phyloP scores from a whole-genome alignment of 192 early-diverging fungal species.

The Chytriomyces confervae region DNA sequence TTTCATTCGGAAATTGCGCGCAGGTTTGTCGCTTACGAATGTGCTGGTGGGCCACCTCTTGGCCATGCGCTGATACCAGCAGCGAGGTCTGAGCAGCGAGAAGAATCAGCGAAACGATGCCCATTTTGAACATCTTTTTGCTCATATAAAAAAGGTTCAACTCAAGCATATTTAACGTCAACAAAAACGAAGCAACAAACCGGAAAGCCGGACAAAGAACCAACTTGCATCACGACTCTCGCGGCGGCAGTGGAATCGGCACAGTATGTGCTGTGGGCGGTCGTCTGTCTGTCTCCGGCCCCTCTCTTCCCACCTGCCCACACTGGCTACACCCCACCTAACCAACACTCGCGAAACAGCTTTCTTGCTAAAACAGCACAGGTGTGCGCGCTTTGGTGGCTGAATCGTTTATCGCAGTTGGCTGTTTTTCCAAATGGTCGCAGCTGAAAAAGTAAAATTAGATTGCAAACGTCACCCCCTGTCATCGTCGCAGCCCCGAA shows the following conservation, averaged over 20 bases:
- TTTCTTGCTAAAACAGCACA: no score
- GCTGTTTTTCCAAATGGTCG: no score
- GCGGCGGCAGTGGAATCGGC: no score
- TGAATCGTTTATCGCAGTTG: no score
- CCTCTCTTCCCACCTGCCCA: no score
- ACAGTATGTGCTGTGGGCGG: no score
- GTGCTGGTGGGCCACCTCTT: constrained; percentile 8
- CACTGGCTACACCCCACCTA: no score
- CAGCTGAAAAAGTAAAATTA: neutral
- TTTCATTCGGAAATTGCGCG: neutral
- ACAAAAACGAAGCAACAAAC: neutral
- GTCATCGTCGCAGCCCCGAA: neutral
- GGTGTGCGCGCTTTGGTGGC: no score
- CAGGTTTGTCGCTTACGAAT: constrained; percentile 3
- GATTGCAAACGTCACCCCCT: neutral
- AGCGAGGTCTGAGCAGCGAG: neutral
- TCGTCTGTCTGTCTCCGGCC: no score
- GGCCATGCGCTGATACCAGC: neutral
- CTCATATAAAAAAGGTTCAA: neutral
- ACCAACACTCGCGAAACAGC: no score
- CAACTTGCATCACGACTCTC: neutral
- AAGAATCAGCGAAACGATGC: neutral
- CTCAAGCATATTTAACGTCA: neutral
- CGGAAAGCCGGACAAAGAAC: neutral
- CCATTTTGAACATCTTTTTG: neutral